Evolutionary conservation across 306 rosid species (phyloP).

Genomic region (Malus orientalis): DNA sequence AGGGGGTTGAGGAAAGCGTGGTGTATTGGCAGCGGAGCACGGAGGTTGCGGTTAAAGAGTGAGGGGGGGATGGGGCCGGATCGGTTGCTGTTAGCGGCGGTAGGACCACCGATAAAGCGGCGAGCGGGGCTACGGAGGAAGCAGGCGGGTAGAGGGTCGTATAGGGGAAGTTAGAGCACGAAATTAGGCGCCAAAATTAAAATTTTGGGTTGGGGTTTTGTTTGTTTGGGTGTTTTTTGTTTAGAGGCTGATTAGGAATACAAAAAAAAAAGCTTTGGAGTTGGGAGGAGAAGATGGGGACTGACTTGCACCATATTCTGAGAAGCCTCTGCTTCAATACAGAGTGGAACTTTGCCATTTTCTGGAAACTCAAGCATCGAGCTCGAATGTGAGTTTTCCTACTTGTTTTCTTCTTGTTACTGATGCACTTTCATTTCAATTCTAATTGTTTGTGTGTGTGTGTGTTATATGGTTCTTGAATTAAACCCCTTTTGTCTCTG

Average conservation of each 20-base stretch:
- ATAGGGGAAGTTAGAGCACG: slow-evolving; percentile 80
- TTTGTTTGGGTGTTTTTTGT: background rate
- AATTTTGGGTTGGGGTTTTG: slow-evolving; percentile 7
- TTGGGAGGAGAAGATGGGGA: slow-evolving; percentile 43
- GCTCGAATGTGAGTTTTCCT: slow-evolving; percentile 58
- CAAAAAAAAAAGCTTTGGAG: slow-evolving; percentile 1
- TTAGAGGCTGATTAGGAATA: slow-evolving; percentile 27
- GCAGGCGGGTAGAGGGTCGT: slow-evolving; percentile 99
- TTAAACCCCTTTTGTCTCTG: background rate
- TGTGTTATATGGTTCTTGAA: background rate
- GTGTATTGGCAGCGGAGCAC: slow-evolving; percentile 16
- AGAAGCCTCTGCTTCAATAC: slow-evolving; percentile 74
- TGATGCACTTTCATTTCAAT: background rate
- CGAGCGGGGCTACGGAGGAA: slow-evolving; percentile 97
- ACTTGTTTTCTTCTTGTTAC: background rate
- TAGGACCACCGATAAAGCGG: slow-evolving; percentile 99
- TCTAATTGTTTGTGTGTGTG: background rate
- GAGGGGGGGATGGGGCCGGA: slow-evolving; percentile 84
- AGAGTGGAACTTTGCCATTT: slow-evolving; percentile 90
- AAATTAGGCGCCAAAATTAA: slow-evolving; percentile 4
- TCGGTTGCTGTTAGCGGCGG: slow-evolving; percentile 63
- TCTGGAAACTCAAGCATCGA: slow-evolving; percentile 86
- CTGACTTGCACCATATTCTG: slow-evolving; percentile 56
- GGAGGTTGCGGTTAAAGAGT: slow-evolving; percentile 11
- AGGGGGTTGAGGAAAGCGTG: slow-evolving; percentile 18